phyloP scores from a whole-genome alignment of 1,139 yeast genomes.

The Geotrichum candidum region DNA sequence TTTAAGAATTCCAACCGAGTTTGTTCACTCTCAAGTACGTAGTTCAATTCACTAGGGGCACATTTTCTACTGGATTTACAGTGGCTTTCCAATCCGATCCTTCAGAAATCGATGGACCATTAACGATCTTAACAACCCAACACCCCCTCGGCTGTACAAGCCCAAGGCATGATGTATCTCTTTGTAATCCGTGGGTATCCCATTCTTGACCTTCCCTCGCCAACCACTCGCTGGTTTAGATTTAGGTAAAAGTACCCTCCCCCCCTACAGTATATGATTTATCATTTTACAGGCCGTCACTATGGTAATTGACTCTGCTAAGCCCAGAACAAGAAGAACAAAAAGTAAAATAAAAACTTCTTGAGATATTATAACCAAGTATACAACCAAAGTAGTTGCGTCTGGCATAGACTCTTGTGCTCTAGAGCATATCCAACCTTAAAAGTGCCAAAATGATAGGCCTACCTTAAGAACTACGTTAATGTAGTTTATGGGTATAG shows the following conservation, averaged over 20 bases:
- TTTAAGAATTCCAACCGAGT: not conserved
- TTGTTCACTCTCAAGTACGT: too few species aligned
- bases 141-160: not conserved
- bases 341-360: not conserved
- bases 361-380: not conserved
- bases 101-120: not conserved
- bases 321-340: not conserved
- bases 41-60: not conserved
- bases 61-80: not conserved
- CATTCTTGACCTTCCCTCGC: not conserved
- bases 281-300: not conserved
- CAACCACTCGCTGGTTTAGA: not conserved
- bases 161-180: not conserved
- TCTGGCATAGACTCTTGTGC: not conserved
- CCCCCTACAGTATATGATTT: not conserved
- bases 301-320: not conserved
- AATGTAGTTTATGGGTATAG: not conserved
- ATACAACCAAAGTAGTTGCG: not conserved
- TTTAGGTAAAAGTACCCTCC: not conserved
- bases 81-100: not conserved
- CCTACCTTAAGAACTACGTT: not conserved
- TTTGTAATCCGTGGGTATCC: not conserved
- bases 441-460: not conserved
- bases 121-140: not conserved
- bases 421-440: too few species aligned